phyloP scores from a whole-genome alignment of 345 rosid species.

The Pistacia atlantica region DNA sequence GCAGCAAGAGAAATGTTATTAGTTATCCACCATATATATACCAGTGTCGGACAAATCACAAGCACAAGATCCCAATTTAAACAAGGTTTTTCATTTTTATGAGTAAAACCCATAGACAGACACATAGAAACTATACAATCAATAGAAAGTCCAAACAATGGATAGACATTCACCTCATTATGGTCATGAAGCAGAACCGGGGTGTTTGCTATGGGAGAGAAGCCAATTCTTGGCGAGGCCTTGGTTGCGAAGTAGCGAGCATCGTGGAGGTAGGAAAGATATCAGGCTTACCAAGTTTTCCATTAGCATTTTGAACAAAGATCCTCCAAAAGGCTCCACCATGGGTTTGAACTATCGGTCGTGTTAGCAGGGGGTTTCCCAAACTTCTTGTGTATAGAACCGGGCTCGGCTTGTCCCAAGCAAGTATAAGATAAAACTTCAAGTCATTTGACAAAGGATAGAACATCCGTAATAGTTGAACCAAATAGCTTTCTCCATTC shows the following conservation, averaged over 20 bases:
- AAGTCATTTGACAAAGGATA: too few species aligned
- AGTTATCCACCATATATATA: background rate
- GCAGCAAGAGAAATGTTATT: background rate
- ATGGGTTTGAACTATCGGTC: constrained; percentile 70
- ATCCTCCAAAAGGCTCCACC: constrained; percentile 86
- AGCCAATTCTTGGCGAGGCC: constrained; percentile 88
- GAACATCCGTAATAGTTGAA: too few species aligned
- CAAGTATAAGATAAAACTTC: background rate
- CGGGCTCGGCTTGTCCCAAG: constrained; percentile 65
- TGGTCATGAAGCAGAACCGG: constrained; percentile 91
- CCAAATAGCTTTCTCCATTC: background rate
- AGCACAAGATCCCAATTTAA: background rate
- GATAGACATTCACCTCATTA: constrained; percentile 60
- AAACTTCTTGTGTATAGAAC: constrained; percentile 27
- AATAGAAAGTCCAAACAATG: background rate
- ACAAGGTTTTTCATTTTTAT: background rate
- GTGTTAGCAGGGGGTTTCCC: constrained; percentile 66
- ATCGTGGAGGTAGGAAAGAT: constrained; percentile 95
- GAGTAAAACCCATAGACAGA: background rate
- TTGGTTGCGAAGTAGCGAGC: constrained; percentile 63
- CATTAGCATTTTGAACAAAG: constrained; percentile 70
- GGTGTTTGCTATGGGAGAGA: constrained; percentile 92
- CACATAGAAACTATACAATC: background rate
- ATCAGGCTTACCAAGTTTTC: constrained; percentile 72
- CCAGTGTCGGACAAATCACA: background rate